Percentiles rank a stretch among this genome's conserved stretches.
These are phyloP conservation scores for Escovopsis weberi DNA, from an alignment of 2,329 filamentous ascomycete genomes.

Conservation along the genomic window DNA sequence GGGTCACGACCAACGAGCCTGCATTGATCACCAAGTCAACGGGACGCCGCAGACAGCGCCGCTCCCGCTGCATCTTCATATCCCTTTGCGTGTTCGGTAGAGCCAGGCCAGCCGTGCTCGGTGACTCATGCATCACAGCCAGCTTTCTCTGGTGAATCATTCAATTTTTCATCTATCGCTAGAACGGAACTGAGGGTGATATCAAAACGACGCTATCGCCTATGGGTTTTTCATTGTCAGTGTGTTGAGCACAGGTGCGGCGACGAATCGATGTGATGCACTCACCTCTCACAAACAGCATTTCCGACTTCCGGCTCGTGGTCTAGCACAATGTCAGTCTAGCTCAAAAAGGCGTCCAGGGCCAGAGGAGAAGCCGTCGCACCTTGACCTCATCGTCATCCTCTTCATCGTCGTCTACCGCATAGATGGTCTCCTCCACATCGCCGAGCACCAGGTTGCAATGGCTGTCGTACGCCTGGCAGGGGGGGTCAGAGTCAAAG, in stretches of 20 bases:
- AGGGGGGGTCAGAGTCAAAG: conserved; percentile 3
- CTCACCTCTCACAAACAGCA: conserved; percentile 93
- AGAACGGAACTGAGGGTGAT: conserved; percentile 42
- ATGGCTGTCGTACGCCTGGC: conserved; percentile 91
- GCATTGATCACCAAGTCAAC: no score
- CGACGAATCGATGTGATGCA: conserved; percentile 3
- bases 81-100: no score
- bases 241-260: background rate
- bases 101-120: no score
- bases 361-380: conserved; percentile 7
- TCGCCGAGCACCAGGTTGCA: conserved; percentile 95
- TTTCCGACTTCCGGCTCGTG: conserved; percentile 92
- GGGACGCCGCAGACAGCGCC: no score
- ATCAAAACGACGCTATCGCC: conserved; percentile 62
- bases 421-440: conserved; percentile 92
- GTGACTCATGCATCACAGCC: no score
- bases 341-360: no score
- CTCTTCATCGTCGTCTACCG: conserved; percentile 72
- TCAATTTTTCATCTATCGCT: conserved; percentile 2
- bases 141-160: no score
- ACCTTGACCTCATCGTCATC: conserved; percentile 68
- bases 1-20: no score
- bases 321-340: conserved; percentile 39
- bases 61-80: no score
- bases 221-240: conserved; percentile 19